Evolutionary conservation across 108 stramenopile genomes (phyloP), one percentile per base, ranked within the genome.

Genomic region (Pseudonitzschia pungens): DNA sequence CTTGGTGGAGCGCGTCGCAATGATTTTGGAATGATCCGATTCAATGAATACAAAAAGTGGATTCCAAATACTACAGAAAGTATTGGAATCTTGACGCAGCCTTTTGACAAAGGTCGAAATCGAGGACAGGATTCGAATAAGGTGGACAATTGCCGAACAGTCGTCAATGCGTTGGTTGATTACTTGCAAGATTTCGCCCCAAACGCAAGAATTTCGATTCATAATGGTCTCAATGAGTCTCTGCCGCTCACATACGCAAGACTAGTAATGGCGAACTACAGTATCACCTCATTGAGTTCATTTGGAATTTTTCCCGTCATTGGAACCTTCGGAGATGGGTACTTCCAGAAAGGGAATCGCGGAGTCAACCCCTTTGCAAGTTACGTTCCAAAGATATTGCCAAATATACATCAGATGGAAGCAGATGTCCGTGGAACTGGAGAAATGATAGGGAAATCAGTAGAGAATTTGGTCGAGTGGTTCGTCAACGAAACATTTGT

Each of bases 81-180:
- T 50, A 77, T 81, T 41, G 81, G 81, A 33, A 77, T 81, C 60
- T 42, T 77, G 52, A 77, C 81, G 4, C 81, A 81, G 51, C 72
- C 76, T 29, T 77, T 81, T 56, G 73, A 73, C 9, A 52, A 52
- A 20, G 10, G 9, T 24, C 18, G 26, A 24, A 74, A 67, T 66
- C 62, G 75, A 18, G 26, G 12, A 14, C 24, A 18, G 14, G 73
- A 75, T 43, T 21, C 9, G 28, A 45, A 50, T 24, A 72, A 45
- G 24, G 67, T 32, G n/a, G 66, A 78, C 26, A 27, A 63, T 2
- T 68, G 65, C 41, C 66, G 43, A 27, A 21, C 18, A 2, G 74
- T 76, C 9, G 71, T 72, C 7, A 44, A 43, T 36, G 31, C 42
- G 26, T 58, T 81, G 10, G 76, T 69, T 16, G 76, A 81, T 15